Conservation (phyloP, 179 eudicot species). For the Silene vulgaris region DNA sequence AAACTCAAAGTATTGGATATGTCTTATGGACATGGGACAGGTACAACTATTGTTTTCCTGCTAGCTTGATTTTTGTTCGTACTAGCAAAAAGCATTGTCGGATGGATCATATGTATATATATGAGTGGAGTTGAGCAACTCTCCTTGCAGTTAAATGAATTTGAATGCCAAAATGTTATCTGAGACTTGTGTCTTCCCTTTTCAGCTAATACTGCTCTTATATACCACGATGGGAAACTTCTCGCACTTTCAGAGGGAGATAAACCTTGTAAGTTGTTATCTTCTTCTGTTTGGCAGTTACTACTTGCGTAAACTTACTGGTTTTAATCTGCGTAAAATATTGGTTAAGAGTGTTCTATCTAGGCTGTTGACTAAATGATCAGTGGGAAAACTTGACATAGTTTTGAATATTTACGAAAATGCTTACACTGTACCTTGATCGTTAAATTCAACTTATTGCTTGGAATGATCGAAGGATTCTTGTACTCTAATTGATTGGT, state of each 20-base stretch:
- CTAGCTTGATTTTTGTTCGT: neutral
- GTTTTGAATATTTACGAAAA: neutral
- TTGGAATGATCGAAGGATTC: neutral
- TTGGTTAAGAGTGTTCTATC: no score
- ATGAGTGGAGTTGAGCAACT: neutral
- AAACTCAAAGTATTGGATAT: conserved; percentile 77
- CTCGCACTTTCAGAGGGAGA: conserved; percentile 84
- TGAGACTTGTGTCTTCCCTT: conserved; percentile 16
- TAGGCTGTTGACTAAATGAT: neutral
- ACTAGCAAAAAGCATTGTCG: neutral
- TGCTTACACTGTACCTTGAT: neutral
- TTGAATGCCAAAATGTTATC: neutral
- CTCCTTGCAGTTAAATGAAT: neutral
- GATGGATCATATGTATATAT: neutral
- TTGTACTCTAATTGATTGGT: neutral
- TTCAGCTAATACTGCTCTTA: conserved; percentile 83
- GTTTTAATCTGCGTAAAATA: neutral
- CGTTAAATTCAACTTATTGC: neutral
- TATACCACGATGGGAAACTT: conserved; percentile 86
- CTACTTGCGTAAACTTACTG: neutral
- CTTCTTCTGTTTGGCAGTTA: neutral
- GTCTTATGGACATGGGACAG: conserved; percentile 74
- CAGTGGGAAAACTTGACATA: neutral
- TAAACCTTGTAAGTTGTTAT: conserved; percentile 72
- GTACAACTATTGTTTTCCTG: conserved; percentile 25